phyloP scores from a whole-genome alignment of 768 basidiomycete genomes.

The Panellus pusillus region DNA sequence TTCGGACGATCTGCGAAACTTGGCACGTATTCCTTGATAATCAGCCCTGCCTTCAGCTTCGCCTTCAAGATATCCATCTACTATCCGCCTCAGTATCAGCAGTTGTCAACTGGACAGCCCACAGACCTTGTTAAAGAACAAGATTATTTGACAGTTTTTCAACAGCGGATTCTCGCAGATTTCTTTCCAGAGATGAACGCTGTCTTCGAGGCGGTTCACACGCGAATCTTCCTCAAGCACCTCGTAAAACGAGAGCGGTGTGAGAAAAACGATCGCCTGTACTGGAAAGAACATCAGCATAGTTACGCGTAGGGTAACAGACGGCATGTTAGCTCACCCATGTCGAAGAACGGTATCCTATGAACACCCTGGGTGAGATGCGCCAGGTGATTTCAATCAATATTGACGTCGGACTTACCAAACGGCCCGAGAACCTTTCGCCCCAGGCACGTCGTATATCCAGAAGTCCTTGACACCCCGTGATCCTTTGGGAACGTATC shows the following conservation, averaged over 20 bases:
- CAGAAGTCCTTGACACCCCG: slow-evolving; percentile 29
- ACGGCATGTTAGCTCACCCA: slow-evolving; percentile 37
- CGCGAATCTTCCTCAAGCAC: slow-evolving; percentile 66
- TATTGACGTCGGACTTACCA: slow-evolving; percentile 31
- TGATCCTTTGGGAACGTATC: background rate
- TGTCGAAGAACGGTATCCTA: slow-evolving; percentile 81
- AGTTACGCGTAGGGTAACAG: background rate
- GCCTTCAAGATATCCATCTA: slow-evolving; percentile 58
- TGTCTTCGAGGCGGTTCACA: slow-evolving; percentile 75
- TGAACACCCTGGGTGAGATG: background rate
- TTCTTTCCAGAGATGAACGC: slow-evolving; percentile 69
- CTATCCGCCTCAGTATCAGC: background rate
- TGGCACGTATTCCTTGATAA: slow-evolving; percentile 59
- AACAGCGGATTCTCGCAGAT: slow-evolving; percentile 67
- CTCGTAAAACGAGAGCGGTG: slow-evolving; percentile 74
- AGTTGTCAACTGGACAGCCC: background rate
- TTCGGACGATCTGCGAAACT: slow-evolving; percentile 61
- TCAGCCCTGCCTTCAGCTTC: slow-evolving; percentile 56
- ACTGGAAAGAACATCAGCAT: slow-evolving; percentile 34
- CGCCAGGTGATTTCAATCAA: background rate
- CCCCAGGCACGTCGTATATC: slow-evolving; percentile 20
- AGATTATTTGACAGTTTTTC: slow-evolving; percentile 59
- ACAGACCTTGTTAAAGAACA: slow-evolving; percentile 74
- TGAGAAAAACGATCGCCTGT: slow-evolving; percentile 81
- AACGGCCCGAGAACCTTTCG: slow-evolving; percentile 17